Base-by-base conservation (phyloP, 768 basidiomycete genomes). In the Termitomyces sp. region DNA sequence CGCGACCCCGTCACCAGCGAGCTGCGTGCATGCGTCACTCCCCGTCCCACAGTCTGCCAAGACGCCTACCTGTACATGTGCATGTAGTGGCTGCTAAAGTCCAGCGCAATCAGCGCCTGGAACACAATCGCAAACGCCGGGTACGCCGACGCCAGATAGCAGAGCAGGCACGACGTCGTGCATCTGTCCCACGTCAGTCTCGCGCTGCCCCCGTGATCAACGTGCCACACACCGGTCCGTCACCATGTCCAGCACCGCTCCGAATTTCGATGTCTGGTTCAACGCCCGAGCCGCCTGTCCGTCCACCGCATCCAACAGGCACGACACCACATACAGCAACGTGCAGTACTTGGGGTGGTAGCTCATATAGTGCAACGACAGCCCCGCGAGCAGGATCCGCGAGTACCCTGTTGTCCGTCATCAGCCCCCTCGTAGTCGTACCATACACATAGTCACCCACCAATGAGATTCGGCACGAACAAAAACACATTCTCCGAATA, bases 1-100 rank as follows among this genome's bases (percentile, higher is more conserved):
- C 83, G 79, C 7, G 94, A 91, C 26, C 97, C 97, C 22, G 95
- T 97, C 20, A 90, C 83, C n/a, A 99, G 82, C 33, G 96, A 96
- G 67, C 96, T 99, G 57, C 18, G 20, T 26, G 55, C 30, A 24
- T 1, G 54, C 70, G 50, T 56, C 57, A 61, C 41, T 36, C 13
- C 11, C 26, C 40, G 18, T 44, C 14, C 44, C 14, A n/a, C n/a
- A n/a, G n/a, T n/a, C n/a, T n/a, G 16, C 3, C 5, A 38, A 20
- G 24, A 50, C n/a, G 9, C 63, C 53, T 65, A 95, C 96, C 96
- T 97, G 72, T 98, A 97, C 97, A 98, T 99, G 72, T 98, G 97
- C 85, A 98, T 98, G 74, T 98, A 98, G 73, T 98, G 97, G 64
- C 93, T 96, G 65, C 90, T 88, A 70, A 99, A 99, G 71, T 99